phyloP scores from a whole-genome alignment of 2,329 filamentous ascomycete genomes.

The Corynespora cassiicola region DNA sequence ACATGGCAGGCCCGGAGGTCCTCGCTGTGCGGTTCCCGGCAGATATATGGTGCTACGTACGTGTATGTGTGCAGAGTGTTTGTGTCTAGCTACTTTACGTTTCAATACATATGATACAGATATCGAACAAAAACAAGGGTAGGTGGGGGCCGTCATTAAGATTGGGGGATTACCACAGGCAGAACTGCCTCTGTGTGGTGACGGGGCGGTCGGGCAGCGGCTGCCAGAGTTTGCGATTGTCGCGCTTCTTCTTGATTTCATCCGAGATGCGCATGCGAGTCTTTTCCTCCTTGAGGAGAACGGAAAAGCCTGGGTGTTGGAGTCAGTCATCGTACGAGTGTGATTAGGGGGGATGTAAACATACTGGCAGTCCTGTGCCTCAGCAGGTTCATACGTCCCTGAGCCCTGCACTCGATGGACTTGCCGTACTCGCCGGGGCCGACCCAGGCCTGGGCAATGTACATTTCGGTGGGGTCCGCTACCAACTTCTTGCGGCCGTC shows the following conservation, averaged over 20 bases:
- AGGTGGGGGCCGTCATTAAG: too few relatives aligned
- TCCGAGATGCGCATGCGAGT: slow-evolving; percentile 82
- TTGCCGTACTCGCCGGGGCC: slow-evolving; percentile 65
- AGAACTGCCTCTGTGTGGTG: slow-evolving; percentile 85
- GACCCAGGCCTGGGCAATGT: slow-evolving; percentile 93
- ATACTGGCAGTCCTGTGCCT: slow-evolving; percentile 76
- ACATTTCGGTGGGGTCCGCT: slow-evolving; percentile 79
- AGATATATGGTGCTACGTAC: too few relatives aligned
- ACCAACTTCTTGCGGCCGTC: slow-evolving; percentile 76
- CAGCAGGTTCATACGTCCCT: slow-evolving; percentile 73
- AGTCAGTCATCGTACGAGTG: neutral
- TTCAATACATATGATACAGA: too few relatives aligned
- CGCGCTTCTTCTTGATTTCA: slow-evolving; percentile 78
- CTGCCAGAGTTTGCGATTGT: slow-evolving; percentile 80
- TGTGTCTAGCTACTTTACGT: too few relatives aligned
- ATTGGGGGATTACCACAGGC: slow-evolving; percentile 76
- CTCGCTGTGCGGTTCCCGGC: too few relatives aligned
- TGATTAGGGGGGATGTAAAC: slow-evolving; percentile 42
- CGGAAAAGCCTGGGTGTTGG: slow-evolving; percentile 66
- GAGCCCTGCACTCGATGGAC: slow-evolving; percentile 74
- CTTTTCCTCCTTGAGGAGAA: slow-evolving; percentile 92
- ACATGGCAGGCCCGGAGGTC: too few relatives aligned
- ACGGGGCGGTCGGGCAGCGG: slow-evolving; percentile 87
- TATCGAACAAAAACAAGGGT: too few relatives aligned
- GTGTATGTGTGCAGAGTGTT: too few relatives aligned